Conservation (phyloP, 495 filamentous ascomycete genomes). For the Parmelia sp. region DNA sequence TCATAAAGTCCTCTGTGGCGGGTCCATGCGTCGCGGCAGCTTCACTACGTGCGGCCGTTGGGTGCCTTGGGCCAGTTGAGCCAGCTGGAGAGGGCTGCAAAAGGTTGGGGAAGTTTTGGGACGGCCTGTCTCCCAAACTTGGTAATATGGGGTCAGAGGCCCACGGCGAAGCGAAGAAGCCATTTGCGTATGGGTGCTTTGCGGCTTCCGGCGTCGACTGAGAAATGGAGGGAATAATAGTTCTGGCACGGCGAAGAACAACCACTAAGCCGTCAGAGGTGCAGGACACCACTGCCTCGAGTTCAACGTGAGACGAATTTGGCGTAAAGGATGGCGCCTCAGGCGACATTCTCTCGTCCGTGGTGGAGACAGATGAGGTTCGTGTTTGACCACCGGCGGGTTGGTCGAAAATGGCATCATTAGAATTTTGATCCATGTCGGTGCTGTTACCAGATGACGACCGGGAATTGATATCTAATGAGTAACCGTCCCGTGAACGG, state of each 20-base stretch:
- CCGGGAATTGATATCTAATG: constrained; percentile 25
- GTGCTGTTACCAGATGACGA: constrained; percentile 33
- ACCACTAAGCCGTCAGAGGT: constrained; percentile 86
- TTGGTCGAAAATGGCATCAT: constrained; percentile 38
- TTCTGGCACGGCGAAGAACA: constrained; percentile 67
- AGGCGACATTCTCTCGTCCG: constrained; percentile 16
- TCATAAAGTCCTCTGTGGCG: constrained; percentile 57
- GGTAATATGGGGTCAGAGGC: constrained; percentile 54
- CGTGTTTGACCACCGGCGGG: constrained; percentile 31
- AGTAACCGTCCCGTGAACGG: neutral
- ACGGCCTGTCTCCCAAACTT: constrained; percentile 13
- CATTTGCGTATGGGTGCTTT: constrained; percentile 50
- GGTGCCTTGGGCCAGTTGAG: constrained; percentile 25
- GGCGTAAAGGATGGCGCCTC: constrained; percentile 3
- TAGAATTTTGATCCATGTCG: constrained; percentile 28
- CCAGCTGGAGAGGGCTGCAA: constrained; percentile 26
- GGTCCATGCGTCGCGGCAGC: constrained; percentile 39
- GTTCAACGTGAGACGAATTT: constrained; percentile 44
- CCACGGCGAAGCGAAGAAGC: constrained; percentile 75
- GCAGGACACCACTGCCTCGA: constrained; percentile 86
- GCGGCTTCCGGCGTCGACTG: constrained; percentile 39
- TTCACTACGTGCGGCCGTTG: constrained; percentile 39
- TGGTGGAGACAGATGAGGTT: constrained; percentile 32
- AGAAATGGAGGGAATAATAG: constrained; percentile 52
- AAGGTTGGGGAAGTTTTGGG: constrained; percentile 19